phyloP scores from a whole-genome alignment of 192 early-diverging fungal species.

The Dispira parvispora region DNA sequence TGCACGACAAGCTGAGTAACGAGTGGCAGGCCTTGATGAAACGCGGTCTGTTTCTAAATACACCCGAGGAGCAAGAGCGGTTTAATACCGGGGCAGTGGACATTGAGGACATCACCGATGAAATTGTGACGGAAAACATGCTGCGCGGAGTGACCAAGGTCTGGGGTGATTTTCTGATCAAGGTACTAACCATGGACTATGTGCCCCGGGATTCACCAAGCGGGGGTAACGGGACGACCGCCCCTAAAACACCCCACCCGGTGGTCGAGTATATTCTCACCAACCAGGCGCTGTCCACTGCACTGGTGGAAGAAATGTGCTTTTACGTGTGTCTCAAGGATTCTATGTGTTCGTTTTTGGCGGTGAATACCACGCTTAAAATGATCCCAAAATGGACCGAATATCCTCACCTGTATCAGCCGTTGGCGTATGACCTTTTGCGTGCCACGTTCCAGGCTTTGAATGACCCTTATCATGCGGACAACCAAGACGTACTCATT shows the following conservation, averaged over 20 bases:
- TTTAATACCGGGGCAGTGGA: neutral
- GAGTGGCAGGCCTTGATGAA: slow-evolving; percentile 3
- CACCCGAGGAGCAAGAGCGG: slow-evolving; percentile 5
- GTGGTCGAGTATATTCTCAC: neutral
- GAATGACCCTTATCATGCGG: slow-evolving; percentile 5
- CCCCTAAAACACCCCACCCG: neutral
- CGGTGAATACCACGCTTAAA: neutral
- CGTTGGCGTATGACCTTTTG: neutral
- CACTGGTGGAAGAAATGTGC: neutral
- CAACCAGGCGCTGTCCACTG: neutral
- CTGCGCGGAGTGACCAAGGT: slow-evolving; percentile 6
- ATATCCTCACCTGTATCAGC: neutral
- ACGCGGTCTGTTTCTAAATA: slow-evolving; percentile 1
- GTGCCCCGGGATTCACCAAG: neutral
- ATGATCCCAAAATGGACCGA: neutral
- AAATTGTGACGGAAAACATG: slow-evolving; percentile 6
- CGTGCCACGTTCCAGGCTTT: neutral
- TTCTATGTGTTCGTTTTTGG: neutral
- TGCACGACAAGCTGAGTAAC: slow-evolving; percentile 5
- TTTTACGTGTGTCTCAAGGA: slow-evolving; percentile 3
- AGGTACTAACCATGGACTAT: neutral
- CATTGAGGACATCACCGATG: neutral
- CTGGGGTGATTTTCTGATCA: neutral
- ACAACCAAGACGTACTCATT: slow-evolving; percentile 2
- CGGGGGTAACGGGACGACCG: neutral